Percentiles rank a stretch among this genome's conserved stretches.
phyloP scores from a whole-genome alignment of 441 rosid species.

The Erysimum cheiri region DNA sequence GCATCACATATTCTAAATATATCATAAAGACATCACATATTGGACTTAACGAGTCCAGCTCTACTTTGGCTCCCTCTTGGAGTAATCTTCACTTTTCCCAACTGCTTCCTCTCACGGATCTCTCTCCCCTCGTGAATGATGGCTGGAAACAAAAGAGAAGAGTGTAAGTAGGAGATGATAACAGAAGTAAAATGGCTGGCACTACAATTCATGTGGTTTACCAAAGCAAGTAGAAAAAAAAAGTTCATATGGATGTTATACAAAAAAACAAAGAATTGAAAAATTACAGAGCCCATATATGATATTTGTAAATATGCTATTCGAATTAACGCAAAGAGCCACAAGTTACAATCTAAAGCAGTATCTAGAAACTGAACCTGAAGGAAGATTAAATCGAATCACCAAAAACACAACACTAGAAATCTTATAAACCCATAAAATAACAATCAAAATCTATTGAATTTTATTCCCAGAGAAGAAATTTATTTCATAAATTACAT shows the following conservation, averaged over 20 bases:
- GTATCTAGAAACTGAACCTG: not conserved
- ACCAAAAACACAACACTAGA: not conserved
- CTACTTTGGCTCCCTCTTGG: too few relatives aligned
- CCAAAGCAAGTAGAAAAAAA: too few relatives aligned
- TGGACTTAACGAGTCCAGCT: too few relatives aligned
- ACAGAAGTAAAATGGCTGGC: too few relatives aligned
- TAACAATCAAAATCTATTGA: not conserved
- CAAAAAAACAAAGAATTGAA: too few relatives aligned
- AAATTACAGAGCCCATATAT: not conserved
- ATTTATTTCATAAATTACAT: not conserved
- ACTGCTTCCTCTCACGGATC: conserved; percentile 49
- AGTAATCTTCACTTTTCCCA: conserved; percentile 27
- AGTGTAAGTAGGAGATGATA: too few relatives aligned
- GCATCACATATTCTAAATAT: too few relatives aligned
- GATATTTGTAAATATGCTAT: not conserved
- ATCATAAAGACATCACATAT: too few relatives aligned
- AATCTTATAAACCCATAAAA: conserved; percentile 6
- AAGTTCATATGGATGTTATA: too few relatives aligned
- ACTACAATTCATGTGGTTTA: too few relatives aligned
- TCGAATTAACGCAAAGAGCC: not conserved
- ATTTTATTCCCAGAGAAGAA: not conserved
- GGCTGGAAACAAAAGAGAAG: too few relatives aligned
- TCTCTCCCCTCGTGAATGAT: conserved; percentile 32
- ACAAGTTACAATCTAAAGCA: not conserved
- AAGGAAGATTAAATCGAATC: not conserved